phyloP scores from a whole-genome alignment of 441 rosid species.

The Rhodomyrtus psidioides region DNA sequence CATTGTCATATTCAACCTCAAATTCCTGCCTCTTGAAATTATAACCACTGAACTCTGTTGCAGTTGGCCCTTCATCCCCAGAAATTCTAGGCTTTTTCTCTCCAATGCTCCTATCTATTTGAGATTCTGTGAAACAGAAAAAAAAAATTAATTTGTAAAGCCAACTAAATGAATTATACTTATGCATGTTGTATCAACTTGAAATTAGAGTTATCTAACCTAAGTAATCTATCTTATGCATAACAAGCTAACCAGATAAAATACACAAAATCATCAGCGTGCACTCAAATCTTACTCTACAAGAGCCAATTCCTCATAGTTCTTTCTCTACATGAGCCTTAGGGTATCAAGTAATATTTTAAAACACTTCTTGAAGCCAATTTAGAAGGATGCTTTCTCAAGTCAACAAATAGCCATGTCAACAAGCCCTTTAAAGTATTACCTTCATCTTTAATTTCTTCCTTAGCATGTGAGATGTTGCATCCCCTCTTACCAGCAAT shows the following conservation, averaged over 20 bases:
- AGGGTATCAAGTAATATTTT: background rate
- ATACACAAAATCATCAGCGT: background rate
- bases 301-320: background rate
- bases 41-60: slow-evolving; percentile 79
- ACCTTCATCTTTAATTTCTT: slow-evolving; percentile 69
- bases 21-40: slow-evolving; percentile 89
- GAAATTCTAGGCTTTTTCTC: slow-evolving; percentile 75
- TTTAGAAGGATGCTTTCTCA: background rate
- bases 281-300: background rate
- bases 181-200: background rate
- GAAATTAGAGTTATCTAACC: background rate
- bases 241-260: background rate
- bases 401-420: background rate
- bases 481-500: slow-evolving; percentile 56
- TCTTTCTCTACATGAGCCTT: background rate
- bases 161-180: background rate
- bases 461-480: slow-evolving; percentile 36
- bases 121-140: slow-evolving; percentile 39
- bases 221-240: background rate
- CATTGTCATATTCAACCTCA: slow-evolving; percentile 93
- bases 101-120: slow-evolving; percentile 74
- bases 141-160: slow-evolving; percentile 10
- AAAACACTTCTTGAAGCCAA: background rate
- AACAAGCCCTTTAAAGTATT: slow-evolving; percentile 4
- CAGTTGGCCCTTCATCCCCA: slow-evolving; percentile 63